Base-by-base conservation (phyloP, 2,329 filamentous ascomycete species). In the Sporothrix schenckii region DNA sequence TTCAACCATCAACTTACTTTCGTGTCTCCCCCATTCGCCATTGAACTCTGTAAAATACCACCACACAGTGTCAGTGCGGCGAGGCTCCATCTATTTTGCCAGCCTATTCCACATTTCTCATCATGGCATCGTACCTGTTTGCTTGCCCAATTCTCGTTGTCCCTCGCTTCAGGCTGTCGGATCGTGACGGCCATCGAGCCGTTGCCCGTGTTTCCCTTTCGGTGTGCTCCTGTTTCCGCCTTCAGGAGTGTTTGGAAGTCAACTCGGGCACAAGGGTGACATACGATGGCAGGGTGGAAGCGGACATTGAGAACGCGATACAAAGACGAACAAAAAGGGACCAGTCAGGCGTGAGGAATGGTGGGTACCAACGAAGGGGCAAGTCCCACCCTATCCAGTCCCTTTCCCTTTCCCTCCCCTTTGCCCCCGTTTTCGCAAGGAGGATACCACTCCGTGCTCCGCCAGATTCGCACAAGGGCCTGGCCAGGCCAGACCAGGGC, bases 391-490 rank as follows among this genome's bases (percentile, higher is more conserved):
- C 41, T 44, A 2, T 44, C 41, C 11, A 30, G 3, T 60, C 41
- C 24, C 53, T 11, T 41, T 39, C 14, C 56, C 30, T 41, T 34
- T 19, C 30, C 7, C 19, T 39, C 47, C 58, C 58, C 58, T 34
- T 27, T 47, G 34, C 58, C n/a, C 39, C 58, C 58, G 44, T 60
- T 47, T 24, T 34, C 53, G 61, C 39, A 61, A 69, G 66, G 67
- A 68, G 24, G 54, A 61, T 69, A 24, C 44, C 54, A 52, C 67
- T 69, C 67, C 54, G 54, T 52, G 63, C 63, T 66, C 47, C 27
- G 63, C 41, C 66, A 67, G 52, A 41, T 41, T 53, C 66, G 27
- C 47, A 66, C 47, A 50, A 24, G 30, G 65, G 41, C 49, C 19
- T n/a, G 58, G 27, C n/a, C 58, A 61, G 56, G 56, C 56, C 34